Conservation (phyloP, 2,329 filamentous ascomycete genomes). For the Ilyonectria mors-panacis region DNA sequence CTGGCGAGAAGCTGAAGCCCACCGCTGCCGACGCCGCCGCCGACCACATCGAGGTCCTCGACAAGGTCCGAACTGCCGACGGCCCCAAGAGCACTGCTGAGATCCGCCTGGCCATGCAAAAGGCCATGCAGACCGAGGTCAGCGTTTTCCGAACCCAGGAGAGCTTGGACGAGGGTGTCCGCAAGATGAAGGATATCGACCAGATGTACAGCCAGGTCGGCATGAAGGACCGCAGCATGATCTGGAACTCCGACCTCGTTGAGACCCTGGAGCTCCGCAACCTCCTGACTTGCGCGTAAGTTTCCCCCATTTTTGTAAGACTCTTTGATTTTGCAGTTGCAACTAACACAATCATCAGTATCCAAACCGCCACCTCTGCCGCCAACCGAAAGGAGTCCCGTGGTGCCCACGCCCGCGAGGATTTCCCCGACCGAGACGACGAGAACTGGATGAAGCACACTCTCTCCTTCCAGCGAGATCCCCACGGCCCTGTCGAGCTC, state of each 20-base stretch:
- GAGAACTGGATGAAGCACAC: slow-evolving; percentile 99
- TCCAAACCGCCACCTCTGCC: slow-evolving; percentile 92
- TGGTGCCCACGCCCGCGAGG: slow-evolving; percentile 96
- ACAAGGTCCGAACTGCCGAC: slow-evolving; percentile 86
- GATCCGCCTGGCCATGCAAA: slow-evolving; percentile 94
- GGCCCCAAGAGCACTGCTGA: slow-evolving; percentile 91
- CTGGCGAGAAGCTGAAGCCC: slow-evolving; percentile 84
- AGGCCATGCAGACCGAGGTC: slow-evolving; percentile 98
- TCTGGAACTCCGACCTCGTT: slow-evolving; percentile 98
- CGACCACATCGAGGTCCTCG: slow-evolving; percentile 87
- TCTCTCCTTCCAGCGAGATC: slow-evolving; percentile 93
- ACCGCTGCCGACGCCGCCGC: slow-evolving; percentile 89
- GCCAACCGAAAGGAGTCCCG: slow-evolving; percentile 97
- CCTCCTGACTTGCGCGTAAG: slow-evolving; percentile 94
- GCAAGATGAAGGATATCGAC: slow-evolving; percentile 89
- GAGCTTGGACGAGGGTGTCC: slow-evolving; percentile 92
- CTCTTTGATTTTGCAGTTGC: neutral
- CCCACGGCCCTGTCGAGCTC: slow-evolving; percentile 89
- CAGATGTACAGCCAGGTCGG: slow-evolving; percentile 84
- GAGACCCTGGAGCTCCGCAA: slow-evolving; percentile 97
- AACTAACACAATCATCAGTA: slow-evolving; percentile 60
- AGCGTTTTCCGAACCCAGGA: slow-evolving; percentile 97
- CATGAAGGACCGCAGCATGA: slow-evolving; percentile 99
- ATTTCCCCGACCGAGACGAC: slow-evolving; percentile 96
- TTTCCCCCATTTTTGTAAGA: slow-evolving; percentile 50